A percentile compares a stretch with the other conserved stretches of the same genome.
These are phyloP conservation scores for Hirschioporus abietinus DNA, from an alignment of 768 basidiomycete species.

Conservation along the genomic window DNA sequence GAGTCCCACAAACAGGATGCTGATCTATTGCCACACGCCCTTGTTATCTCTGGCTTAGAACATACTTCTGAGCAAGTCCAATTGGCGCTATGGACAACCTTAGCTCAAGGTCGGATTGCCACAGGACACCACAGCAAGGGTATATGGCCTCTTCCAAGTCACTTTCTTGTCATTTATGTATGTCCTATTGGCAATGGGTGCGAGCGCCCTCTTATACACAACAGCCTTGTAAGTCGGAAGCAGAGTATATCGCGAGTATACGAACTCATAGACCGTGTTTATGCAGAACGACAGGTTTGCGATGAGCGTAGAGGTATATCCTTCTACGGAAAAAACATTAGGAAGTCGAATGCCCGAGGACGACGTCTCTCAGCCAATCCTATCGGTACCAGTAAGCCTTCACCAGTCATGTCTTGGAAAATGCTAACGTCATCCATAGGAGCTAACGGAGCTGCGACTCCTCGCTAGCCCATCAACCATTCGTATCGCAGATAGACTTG, in stretches of 20 bases:
- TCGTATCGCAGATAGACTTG: constrained; percentile 45
- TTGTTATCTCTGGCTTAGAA: constrained; percentile 72
- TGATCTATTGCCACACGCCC: constrained; percentile 39
- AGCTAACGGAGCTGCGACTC: constrained; percentile 1
- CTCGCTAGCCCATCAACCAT: constrained; percentile 24
- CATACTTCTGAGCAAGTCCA: constrained; percentile 50
- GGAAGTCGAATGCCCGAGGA: background rate
- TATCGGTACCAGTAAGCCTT: background rate
- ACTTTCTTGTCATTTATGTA: constrained; percentile 70
- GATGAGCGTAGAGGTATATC: constrained; percentile 59
- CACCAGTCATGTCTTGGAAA: background rate
- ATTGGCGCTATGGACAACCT: constrained; percentile 46
- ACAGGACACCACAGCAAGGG: constrained; percentile 24
- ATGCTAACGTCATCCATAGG: background rate
- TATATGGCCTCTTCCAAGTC: constrained; percentile 54
- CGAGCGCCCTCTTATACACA: constrained; percentile 63
- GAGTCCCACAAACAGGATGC: background rate
- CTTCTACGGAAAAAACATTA: constrained; percentile 32
- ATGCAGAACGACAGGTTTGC: constrained; percentile 71
- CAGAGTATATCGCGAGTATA: background rate
- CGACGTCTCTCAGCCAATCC: background rate
- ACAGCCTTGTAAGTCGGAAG: constrained; percentile 48
- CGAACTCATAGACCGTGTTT: constrained; percentile 2
- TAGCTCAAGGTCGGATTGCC: constrained; percentile 46
- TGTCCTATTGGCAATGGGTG: constrained; percentile 52